Percentiles rank a stretch among this genome's conserved stretches.
Conservation (phyloP, 108 stramenopile genomes). For the Pseudonitzschia multiseries region DNA sequence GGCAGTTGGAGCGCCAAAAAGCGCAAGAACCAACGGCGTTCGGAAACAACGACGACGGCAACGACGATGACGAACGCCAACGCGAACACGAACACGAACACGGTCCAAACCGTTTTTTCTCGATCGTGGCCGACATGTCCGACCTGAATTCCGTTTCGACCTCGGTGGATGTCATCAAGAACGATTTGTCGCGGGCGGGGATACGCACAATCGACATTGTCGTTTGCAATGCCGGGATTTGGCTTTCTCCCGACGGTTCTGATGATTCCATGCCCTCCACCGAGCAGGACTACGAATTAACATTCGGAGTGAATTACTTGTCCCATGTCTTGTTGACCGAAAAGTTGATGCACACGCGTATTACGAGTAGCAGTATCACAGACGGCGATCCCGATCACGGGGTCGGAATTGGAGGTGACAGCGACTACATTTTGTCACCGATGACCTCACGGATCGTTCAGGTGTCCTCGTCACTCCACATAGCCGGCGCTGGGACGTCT, state of each 20-base stretch:
- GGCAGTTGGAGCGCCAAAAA: no score
- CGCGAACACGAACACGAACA: background rate
- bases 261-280: background rate
- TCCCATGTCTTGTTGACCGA: constrained; percentile 66
- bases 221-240: constrained; percentile 66
- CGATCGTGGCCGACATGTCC: constrained; percentile 43
- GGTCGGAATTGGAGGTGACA: background rate
- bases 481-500: constrained; percentile 39
- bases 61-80: no score
- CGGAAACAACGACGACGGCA: background rate
- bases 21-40: no score
- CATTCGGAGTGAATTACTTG: constrained; percentile 56
- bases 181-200: background rate
- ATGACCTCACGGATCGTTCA: constrained; percentile 44
- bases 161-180: constrained; percentile 42
- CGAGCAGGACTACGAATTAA: constrained; percentile 35
- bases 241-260: constrained; percentile 8
- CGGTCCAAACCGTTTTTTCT: constrained; percentile 10
- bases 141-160: constrained; percentile 50
- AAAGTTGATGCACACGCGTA: constrained; percentile 27
- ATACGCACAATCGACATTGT: constrained; percentile 39
- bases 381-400: background rate
- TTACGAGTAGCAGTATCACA: no score
- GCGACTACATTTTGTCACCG: constrained; percentile 14
- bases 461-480: constrained; percentile 44